These are phyloP conservation scores for Myotisia sp. DNA, from an alignment of 2,329 filamentous ascomycete species.

Conservation along the genomic window DNA sequence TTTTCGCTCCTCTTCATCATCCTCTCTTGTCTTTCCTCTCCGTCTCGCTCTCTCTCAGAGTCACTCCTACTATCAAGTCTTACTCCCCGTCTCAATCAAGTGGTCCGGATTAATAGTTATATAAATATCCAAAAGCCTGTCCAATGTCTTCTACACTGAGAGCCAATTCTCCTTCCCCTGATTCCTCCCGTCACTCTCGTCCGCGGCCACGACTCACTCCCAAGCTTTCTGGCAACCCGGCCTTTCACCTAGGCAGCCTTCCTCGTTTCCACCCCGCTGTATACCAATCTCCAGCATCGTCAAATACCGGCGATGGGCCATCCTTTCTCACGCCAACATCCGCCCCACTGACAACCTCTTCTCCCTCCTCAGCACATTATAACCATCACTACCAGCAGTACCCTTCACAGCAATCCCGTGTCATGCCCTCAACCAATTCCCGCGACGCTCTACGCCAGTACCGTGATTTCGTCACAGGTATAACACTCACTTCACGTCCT, in stretches of 20 bases:
- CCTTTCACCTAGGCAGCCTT: constrained; percentile 25
- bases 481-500: constrained; percentile 19
- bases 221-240: constrained; percentile 8
- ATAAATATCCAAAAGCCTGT: no score
- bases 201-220: constrained; percentile 8
- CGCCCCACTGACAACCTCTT: constrained; percentile 18
- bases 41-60: no score
- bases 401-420: constrained; percentile 11
- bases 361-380: constrained; percentile 20
- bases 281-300: constrained; percentile 23
- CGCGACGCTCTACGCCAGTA: constrained; percentile 29
- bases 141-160: constrained; percentile 23
- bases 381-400: constrained; percentile 12
- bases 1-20: no score
- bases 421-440: constrained; percentile 17
- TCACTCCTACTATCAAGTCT: no score
- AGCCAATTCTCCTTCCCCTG: constrained; percentile 12
- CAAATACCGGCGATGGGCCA: constrained; percentile 11
- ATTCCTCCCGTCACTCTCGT: constrained; percentile 6
- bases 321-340: neutral
- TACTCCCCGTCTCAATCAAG: no score
- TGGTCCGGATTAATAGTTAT: no score
- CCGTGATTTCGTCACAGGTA: constrained; percentile 28
- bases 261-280: constrained; percentile 35
- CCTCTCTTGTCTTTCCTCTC: no score